These are phyloP conservation scores for Lyophyllum atratum DNA, from an alignment of 768 basidiomycete species.

Conservation along the genomic window DNA sequence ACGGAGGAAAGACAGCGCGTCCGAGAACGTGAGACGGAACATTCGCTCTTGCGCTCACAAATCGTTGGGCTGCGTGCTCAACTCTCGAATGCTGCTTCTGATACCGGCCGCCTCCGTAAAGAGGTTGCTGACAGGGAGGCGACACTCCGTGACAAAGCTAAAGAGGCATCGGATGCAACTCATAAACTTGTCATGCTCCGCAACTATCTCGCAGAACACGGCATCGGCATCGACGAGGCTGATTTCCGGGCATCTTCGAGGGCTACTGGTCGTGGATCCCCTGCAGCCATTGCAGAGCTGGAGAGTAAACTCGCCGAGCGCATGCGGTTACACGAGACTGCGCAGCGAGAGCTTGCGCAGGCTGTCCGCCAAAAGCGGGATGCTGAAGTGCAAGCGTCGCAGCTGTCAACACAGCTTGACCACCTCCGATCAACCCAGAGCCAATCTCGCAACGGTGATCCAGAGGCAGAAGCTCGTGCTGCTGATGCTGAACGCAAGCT, in stretches of 20 bases:
- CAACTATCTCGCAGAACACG: constrained; percentile 86
- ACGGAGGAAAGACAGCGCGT: constrained; percentile 65
- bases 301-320: constrained; percentile 78
- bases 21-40: constrained; percentile 66
- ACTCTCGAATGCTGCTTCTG: constrained; percentile 65
- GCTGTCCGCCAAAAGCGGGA: constrained; percentile 70
- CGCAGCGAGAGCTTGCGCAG: constrained; percentile 75
- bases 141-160: constrained; percentile 61
- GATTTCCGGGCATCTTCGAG: constrained; percentile 51
- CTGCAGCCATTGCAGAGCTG: constrained; percentile 62
- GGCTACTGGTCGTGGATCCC: constrained; percentile 38
- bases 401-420: constrained; percentile 69
- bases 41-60: constrained; percentile 68
- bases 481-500: constrained; percentile 76
- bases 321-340: constrained; percentile 68
- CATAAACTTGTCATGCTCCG: constrained; percentile 80
- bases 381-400: constrained; percentile 67
- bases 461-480: constrained; percentile 39
- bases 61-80: constrained; percentile 74
- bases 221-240: constrained; percentile 77
- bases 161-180: constrained; percentile 67
- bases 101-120: constrained; percentile 69
- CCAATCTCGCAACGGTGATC: constrained; percentile 36
- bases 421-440: constrained; percentile 60
- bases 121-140: constrained; percentile 69